phyloP scores from a whole-genome alignment of 129 eudicot species.

The Deinandra increscens region DNA sequence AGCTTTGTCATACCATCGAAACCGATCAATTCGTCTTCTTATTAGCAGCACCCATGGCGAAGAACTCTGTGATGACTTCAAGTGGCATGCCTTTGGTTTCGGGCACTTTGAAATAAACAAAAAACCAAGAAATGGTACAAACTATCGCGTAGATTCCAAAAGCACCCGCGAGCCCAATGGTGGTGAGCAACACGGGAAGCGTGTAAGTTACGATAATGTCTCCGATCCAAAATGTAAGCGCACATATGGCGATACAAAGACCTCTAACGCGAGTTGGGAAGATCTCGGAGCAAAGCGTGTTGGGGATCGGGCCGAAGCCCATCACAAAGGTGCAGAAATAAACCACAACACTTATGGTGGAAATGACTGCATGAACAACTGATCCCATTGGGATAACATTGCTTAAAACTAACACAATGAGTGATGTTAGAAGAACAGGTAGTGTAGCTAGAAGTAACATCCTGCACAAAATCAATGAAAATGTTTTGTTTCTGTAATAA shows the following conservation, averaged over 20 bases:
- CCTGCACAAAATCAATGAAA: constrained; percentile 43
- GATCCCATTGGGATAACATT: constrained; percentile 45
- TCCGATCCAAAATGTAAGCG: constrained; percentile 81
- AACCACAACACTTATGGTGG: constrained; percentile 69
- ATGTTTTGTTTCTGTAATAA: not conserved
- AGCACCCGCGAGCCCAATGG: constrained; percentile 85
- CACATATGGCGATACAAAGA: constrained; percentile 85
- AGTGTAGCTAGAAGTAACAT: constrained; percentile 60
- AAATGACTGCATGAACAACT: constrained; percentile 57
- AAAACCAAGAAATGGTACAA: constrained; percentile 71
- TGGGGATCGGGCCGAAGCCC: constrained; percentile 98
- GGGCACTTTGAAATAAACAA: constrained; percentile 72
- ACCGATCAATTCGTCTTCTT: constrained; percentile 38
- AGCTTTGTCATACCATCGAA: constrained; percentile 15
- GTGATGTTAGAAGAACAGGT: constrained; percentile 57
- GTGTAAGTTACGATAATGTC: constrained; percentile 85
- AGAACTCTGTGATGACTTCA: constrained; percentile 94
- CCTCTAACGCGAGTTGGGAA: constrained; percentile 92
- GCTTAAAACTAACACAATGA: constrained; percentile 60
- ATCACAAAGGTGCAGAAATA: constrained; percentile 85
- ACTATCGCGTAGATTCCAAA: constrained; percentile 76
- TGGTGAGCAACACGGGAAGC: constrained; percentile 72
- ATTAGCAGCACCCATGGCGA: constrained; percentile 74
- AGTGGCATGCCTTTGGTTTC: constrained; percentile 99
- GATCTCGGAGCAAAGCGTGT: constrained; percentile 87